Conservation (phyloP, 2,329 filamentous ascomycete species). For the Metarhizium album region DNA sequence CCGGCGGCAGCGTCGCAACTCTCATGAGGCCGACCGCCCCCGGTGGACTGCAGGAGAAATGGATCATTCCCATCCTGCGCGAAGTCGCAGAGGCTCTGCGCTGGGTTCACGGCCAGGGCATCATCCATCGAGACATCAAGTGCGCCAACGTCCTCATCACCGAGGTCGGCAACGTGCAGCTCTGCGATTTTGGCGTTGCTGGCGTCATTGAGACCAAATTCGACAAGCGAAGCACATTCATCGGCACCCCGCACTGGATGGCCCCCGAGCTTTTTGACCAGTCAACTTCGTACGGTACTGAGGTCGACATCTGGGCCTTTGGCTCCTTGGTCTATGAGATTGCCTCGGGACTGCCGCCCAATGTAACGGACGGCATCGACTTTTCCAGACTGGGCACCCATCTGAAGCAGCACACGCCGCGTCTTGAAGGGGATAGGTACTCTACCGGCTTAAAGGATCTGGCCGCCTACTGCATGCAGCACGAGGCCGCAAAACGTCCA, state of each 20-base stretch:
- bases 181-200: conserved; percentile 78
- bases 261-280: conserved; percentile 65
- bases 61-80: conserved; percentile 56
- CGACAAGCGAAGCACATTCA: conserved; percentile 69
- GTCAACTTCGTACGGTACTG: conserved; percentile 54
- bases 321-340: conserved; percentile 75
- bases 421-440: conserved; percentile 61
- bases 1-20: conserved; percentile 70
- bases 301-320: conserved; percentile 78
- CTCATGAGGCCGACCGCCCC: conserved; percentile 58
- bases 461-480: conserved; percentile 61
- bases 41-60: conserved; percentile 57
- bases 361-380: conserved; percentile 42
- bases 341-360: conserved; percentile 66
- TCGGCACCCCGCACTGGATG: conserved; percentile 82
- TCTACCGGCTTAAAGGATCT: conserved; percentile 59
- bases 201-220: conserved; percentile 65
- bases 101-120: conserved; percentile 58
- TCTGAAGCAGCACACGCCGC: conserved; percentile 51
- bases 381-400: conserved; percentile 42
- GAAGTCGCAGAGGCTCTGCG: conserved; percentile 55
- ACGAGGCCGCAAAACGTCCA: conserved; percentile 57
- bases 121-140: conserved; percentile 63
- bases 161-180: conserved; percentile 64
- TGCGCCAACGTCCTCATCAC: conserved; percentile 73